These are phyloP conservation scores for Cyberlindnera samutprakarnensis DNA, from an alignment of 805 yeast genomes.

Conservation along the genomic window DNA sequence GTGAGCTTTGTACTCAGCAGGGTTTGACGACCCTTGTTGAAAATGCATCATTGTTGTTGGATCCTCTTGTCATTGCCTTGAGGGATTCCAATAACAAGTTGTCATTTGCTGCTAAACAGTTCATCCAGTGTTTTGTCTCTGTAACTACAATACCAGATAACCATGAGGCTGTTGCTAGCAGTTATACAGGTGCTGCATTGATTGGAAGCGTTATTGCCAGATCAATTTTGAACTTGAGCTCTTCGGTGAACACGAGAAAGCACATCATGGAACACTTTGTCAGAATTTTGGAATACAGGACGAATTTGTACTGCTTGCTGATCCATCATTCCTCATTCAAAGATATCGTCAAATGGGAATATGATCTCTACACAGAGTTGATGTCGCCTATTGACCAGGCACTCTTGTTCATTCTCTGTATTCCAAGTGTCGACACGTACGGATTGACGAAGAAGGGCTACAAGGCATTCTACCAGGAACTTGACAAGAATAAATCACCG, in stretches of 20 bases:
- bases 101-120: constrained; percentile 28
- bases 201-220: constrained; percentile 31
- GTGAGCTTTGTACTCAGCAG: constrained; percentile 1
- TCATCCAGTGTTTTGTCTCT: constrained; percentile 26
- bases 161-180: constrained; percentile 24
- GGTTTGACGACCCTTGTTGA: constrained; percentile 4
- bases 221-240: constrained; percentile 24
- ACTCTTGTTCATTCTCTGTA: constrained; percentile 41
- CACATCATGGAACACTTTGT: constrained; percentile 31
- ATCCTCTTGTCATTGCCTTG: constrained; percentile 33
- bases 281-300: constrained; percentile 31
- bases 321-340: constrained; percentile 19
- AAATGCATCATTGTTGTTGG: constrained; percentile 7
- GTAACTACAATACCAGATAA: constrained; percentile 24
- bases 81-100: constrained; percentile 29
- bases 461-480: constrained; percentile 19
- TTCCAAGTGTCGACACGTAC: constrained; percentile 44
- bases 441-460: constrained; percentile 37
- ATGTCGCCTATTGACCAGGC: constrained; percentile 42
- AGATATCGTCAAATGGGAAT: constrained; percentile 20
- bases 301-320: constrained; percentile 22
- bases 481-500: constrained; percentile 7
- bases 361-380: constrained; percentile 24
- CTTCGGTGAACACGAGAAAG: constrained; percentile 26
- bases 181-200: constrained; percentile 31